Evolutionary conservation across 306 rosid species (phyloP).

Genomic region (Fragaria ananassa): DNA sequence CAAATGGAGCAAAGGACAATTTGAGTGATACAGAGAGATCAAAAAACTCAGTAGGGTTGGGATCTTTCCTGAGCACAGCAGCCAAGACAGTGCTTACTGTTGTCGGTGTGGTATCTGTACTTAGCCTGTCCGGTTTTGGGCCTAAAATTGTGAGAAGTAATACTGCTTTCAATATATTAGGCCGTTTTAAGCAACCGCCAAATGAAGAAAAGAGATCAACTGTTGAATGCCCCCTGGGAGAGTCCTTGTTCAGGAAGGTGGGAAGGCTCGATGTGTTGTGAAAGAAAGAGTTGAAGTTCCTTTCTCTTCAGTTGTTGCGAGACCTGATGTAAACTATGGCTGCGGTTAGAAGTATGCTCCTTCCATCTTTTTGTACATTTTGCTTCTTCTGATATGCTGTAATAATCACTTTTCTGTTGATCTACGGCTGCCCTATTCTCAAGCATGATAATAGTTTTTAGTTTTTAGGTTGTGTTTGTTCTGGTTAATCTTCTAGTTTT

Average conservation of each 20-base stretch:
- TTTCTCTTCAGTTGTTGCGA: conserved; percentile 65
- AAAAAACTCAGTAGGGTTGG: conserved; percentile 43
- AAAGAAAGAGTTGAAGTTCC: conserved; percentile 98
- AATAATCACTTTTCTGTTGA: conserved; percentile 17
- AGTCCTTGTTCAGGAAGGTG: conserved; percentile 59
- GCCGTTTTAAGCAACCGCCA: conserved; percentile 34
- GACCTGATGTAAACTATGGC: conserved; percentile 94
- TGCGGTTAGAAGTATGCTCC: conserved; percentile 48
- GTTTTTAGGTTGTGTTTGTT: neutral
- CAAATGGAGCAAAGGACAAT: conserved; percentile 38
- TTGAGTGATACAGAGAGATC: conserved; percentile 27
- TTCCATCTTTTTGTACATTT: conserved; percentile 34
- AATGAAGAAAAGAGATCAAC: conserved; percentile 29
- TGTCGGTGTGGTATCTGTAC: conserved; percentile 64
- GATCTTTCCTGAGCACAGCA: conserved; percentile 45
- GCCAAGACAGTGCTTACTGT: conserved; percentile 66
- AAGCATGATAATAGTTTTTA: neutral
- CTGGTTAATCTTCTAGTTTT: neutral
- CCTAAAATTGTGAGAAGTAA: conserved; percentile 45
- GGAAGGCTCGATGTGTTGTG: conserved; percentile 81
- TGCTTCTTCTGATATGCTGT: conserved; percentile 10
- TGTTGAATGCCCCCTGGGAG: conserved; percentile 73
- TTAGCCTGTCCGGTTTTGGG: conserved; percentile 65
- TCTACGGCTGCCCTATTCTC: conserved; percentile 18
- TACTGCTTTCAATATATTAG: conserved; percentile 29